Base-by-base conservation (phyloP, 495 filamentous ascomycete genomes). In the Penicillium steckii region DNA sequence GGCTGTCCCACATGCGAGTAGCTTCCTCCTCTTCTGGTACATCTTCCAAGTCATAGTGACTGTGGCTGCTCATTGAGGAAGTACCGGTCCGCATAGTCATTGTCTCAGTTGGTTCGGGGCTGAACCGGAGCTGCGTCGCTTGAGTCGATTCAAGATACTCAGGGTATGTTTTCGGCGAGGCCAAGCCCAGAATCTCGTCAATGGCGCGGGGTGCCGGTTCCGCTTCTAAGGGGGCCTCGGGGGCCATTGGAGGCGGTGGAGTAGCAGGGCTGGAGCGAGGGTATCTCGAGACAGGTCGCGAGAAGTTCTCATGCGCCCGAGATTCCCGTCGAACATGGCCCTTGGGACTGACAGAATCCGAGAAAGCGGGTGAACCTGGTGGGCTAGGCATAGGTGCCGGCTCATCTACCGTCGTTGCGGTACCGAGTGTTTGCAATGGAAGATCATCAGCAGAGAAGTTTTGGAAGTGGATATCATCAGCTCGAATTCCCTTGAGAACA, bases 1-100 rank as follows among this genome's bases (percentile, higher is more conserved):
- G 60, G 38, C 63, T 70, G 23, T 68, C 60, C 55, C 66, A 69
- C 53, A 64, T 54, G 22, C 64, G 61, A 7, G 67, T 70, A 8
- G 55, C 55, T 59, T 72, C 67, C 37, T 91, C 88, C 60, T 92
- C 89, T 64, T 95, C 89, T 3, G 86, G 84, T 9, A 94, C 87
- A 52, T 90, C 78, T 30, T 84, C 76, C 24, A 91, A 62, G 21
- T 81, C 71, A 19, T 72, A 73, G 3, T 72, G 58, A 30, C 68
- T 68, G 44, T 72, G 58, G 35, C 68, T 68, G 45, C 52, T 73
- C 58, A 79, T 60, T 26, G 77, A 72, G 48, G 70, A 65, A 21
- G 78, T 24, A 12, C 38, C 38, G 21, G 38, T 64, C 44, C 82
- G 60, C 23, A 74, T 64, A 61, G 74, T 75, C 41, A 76, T 67